phyloP scores from a whole-genome alignment of 306 rosid genomes.

The Fragaria nilgerrensis region DNA sequence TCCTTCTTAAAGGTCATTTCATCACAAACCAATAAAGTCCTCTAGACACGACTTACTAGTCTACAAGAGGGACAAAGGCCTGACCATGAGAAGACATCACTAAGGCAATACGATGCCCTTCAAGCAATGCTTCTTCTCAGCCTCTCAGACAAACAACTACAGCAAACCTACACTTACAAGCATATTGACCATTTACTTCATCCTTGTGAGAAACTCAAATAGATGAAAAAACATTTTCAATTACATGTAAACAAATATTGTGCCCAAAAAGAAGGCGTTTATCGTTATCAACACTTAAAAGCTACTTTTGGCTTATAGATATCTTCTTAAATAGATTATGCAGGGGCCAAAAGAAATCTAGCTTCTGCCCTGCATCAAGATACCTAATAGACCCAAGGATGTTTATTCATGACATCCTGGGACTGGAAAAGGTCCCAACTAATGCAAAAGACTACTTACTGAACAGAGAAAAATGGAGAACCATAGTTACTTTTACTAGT shows the following conservation, averaged over 20 bases:
- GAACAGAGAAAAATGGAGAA: neutral
- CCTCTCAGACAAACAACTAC: neutral
- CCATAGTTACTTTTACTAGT: neutral
- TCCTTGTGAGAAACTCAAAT: neutral
- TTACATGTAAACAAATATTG: neutral
- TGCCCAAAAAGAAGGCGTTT: neutral
- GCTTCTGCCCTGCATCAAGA: neutral
- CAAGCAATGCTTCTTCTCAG: too few species aligned
- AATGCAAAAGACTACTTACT: neutral
- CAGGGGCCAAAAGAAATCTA: neutral
- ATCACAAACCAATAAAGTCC: neutral
- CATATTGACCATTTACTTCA: neutral
- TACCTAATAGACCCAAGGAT: neutral
- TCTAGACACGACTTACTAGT: neutral
- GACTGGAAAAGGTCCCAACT: neutral
- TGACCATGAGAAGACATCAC: neutral
- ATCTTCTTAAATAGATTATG: neutral
- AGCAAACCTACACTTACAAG: neutral
- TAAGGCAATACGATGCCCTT: neutral
- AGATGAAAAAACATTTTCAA: neutral
- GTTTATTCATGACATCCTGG: neutral
- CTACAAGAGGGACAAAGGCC: neutral
- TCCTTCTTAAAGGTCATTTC: neutral
- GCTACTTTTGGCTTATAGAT: neutral
- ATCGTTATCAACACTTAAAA: neutral